Evolutionary conservation across 2,329 filamentous ascomycete genomes (phyloP).

Genomic region (Colletotrichum somersetense): DNA sequence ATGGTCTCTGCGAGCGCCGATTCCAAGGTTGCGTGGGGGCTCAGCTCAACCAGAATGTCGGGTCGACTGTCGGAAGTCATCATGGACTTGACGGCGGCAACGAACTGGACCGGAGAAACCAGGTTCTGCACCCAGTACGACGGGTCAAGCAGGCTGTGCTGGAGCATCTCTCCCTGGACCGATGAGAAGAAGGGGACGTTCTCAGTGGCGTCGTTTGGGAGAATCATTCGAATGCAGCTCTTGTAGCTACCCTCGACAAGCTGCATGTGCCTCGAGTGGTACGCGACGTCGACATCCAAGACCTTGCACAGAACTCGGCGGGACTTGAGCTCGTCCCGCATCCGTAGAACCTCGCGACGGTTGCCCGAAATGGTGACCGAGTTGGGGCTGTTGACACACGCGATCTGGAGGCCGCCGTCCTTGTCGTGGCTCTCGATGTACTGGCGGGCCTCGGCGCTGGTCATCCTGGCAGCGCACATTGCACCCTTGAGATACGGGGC

Average conservation of each 20-base stretch:
- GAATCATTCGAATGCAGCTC: slow-evolving; percentile 46
- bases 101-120: slow-evolving; percentile 59
- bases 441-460: slow-evolving; percentile 45
- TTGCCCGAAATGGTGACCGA: slow-evolving; percentile 61
- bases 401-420: slow-evolving; percentile 50
- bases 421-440: slow-evolving; percentile 46
- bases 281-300: slow-evolving; percentile 56
- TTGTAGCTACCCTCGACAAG: slow-evolving; percentile 54
- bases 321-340: slow-evolving; percentile 50
- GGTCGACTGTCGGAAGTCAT: slow-evolving; percentile 49
- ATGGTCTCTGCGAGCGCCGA: slow-evolving; percentile 55
- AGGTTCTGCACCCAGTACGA: slow-evolving; percentile 63
- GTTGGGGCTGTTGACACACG: slow-evolving; percentile 59
- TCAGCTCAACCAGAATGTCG: slow-evolving; percentile 56
- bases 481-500: slow-evolving; percentile 50
- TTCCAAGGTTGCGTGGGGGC: slow-evolving; percentile 54
- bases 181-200: slow-evolving; percentile 56
- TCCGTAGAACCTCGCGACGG: slow-evolving; percentile 47
- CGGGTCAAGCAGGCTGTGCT: background rate
- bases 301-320: slow-evolving; percentile 52
- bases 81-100: slow-evolving; percentile 54
- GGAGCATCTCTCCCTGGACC: slow-evolving; percentile 49
- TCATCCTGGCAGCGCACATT: slow-evolving; percentile 59
- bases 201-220: slow-evolving; percentile 21
- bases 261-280: slow-evolving; percentile 61